These are phyloP conservation scores for Malania oleifera DNA, from an alignment of 164 flowering plant genomes.

Conservation along the genomic window DNA sequence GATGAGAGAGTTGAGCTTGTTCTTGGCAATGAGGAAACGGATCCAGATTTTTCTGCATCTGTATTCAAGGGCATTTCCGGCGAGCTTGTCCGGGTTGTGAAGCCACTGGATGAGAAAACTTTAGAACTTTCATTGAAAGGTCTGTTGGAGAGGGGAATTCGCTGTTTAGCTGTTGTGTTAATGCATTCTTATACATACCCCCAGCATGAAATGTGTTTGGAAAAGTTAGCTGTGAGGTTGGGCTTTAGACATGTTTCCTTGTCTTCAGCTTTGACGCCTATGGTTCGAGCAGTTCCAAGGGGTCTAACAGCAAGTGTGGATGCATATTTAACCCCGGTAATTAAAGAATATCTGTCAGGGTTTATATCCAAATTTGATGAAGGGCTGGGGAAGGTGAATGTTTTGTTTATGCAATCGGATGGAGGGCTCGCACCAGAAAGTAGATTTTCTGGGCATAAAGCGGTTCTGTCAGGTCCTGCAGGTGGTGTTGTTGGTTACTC, in stretches of 20 bases:
- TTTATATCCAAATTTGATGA: constrained; percentile 90
- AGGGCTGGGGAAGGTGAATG: constrained; percentile 67
- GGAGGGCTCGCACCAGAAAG: constrained; percentile 98
- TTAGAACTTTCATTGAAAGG: constrained; percentile 51
- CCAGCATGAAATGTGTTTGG: constrained; percentile 66
- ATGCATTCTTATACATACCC: constrained; percentile 96
- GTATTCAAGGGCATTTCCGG: constrained; percentile 74
- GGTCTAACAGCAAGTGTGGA: constrained; percentile 96
- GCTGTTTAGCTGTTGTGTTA: constrained; percentile 83
- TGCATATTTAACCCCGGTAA: constrained; percentile 94
- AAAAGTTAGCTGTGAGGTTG: constrained; percentile 61
- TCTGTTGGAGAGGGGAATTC: constrained; percentile 65
- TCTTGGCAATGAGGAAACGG: constrained; percentile 32
- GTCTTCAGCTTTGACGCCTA: constrained; percentile 89
- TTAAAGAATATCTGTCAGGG: constrained; percentile 84
- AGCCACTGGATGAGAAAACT: constrained; percentile 61
- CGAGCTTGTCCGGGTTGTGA: constrained; percentile 64
- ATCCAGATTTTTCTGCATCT: constrained; percentile 17
- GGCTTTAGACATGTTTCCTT: constrained; percentile 90
- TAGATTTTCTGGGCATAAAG: constrained; percentile 97
- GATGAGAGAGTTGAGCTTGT: constrained; percentile 89
- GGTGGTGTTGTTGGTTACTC: constrained; percentile 99
- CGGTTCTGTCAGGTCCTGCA: constrained; percentile 96
- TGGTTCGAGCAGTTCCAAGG: constrained; percentile 99
- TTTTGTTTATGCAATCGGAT: constrained; percentile 97